Evolutionary conservation across 176 grass and related monocot genomes (phyloP), one percentile per base, ranked within the genome.

Genomic region (Guadua angustifolia): DNA sequence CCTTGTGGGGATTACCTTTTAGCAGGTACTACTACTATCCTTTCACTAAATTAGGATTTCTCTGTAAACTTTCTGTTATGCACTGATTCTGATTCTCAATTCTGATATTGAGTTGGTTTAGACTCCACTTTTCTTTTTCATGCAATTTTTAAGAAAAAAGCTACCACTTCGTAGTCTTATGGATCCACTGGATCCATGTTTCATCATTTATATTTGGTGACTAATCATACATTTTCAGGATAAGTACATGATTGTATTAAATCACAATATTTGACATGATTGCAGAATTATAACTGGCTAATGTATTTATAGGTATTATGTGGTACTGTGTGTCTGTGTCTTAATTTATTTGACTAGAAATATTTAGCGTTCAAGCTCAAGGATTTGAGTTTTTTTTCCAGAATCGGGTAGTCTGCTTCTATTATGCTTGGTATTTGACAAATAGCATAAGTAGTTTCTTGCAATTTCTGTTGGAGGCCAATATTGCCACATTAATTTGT

Each of bases 1-100:
- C 96, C 96, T 90, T 98, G 87, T 63, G 96, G 96, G 39, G 93
- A 98, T 57, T 98, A 94, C 85, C 88, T 95, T 64, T 89, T 95
- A 86, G 93, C 96, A 86, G 93, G 96, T 98, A 92, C 24, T 47
- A 92, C 24, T 39, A 38, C 5, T 14, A 18, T 86, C n/a, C 74
- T 90, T 86, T 82, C 29, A 18, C 16, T 9, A 17, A 57, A 39
- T 86, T 66, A 51, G 32, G 25, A 86, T 14, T 82, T 46, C 65
- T 17, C 38, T 84, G 36, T 80, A 61, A 25, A 52, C 40, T 14
- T 90, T 69, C 29, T 79, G 36, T 79, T 51, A 15, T 86, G 46
- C 50, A 24, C 5, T 62, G 9, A 79, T 68, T 59, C 62, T 75
- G 66, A 72, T 49, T 65, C 45, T 78, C 75, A n/a, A 57, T 86